Conservation (phyloP, 2,329 filamentous ascomycete genomes). For the Lachnellula willkommii region DNA sequence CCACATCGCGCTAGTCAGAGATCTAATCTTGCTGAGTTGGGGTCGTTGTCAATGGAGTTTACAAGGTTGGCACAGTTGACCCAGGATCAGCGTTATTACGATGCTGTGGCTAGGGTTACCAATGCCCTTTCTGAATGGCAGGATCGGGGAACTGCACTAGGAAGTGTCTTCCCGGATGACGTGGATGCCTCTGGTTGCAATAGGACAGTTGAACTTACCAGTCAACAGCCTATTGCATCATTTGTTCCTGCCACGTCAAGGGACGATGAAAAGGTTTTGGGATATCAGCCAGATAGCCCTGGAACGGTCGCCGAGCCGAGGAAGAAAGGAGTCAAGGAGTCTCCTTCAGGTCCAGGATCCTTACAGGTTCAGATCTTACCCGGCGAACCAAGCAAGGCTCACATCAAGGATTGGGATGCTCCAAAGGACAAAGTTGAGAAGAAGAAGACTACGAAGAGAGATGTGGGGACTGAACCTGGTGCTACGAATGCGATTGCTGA, state of each 20-base stretch:
- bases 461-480: background rate
- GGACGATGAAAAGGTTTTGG: constrained; percentile 21
- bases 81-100: constrained; percentile 76
- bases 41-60: constrained; percentile 80
- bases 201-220: constrained; percentile 16
- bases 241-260: constrained; percentile 1
- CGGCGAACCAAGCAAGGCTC: constrained; percentile 23
- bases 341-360: constrained; percentile 5
- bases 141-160: constrained; percentile 58
- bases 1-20: constrained; percentile 55
- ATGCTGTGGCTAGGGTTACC: constrained; percentile 81
- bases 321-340: constrained; percentile 13
- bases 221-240: constrained; percentile 6
- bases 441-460: constrained; percentile 17
- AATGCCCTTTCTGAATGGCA: constrained; percentile 73
- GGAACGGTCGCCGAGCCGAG: constrained; percentile 18
- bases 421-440: background rate
- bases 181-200: constrained; percentile 80
- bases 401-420: constrained; percentile 24
- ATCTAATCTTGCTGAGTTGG: constrained; percentile 52
- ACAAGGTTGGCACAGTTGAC: constrained; percentile 84
- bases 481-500: background rate
- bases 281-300: constrained; percentile 27
- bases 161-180: constrained; percentile 73
- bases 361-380: constrained; percentile 28